These are phyloP conservation scores for Lachnellula subtilissima DNA, from an alignment of 2,329 filamentous ascomycete species.

Conservation along the genomic window DNA sequence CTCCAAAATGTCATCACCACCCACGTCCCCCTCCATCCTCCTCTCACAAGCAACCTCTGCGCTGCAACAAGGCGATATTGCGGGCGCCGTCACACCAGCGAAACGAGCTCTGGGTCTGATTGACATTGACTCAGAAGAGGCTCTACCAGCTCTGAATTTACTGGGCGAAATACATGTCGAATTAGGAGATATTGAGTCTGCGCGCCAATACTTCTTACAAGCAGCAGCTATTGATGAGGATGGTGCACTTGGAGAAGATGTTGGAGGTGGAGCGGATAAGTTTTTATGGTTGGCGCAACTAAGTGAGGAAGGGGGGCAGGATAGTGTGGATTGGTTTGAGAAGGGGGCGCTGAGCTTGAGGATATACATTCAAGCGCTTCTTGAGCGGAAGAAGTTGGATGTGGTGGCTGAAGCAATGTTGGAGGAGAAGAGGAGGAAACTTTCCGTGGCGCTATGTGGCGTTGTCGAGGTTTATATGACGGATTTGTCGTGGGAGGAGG, in stretches of 20 bases:
- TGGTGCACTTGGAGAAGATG: slow-evolving; percentile 62
- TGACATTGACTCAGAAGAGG: slow-evolving; percentile 22
- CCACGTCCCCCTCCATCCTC: slow-evolving; percentile 20
- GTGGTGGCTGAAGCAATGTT: slow-evolving; percentile 37
- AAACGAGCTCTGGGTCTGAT: slow-evolving; percentile 25
- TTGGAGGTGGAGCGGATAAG: slow-evolving; percentile 85
- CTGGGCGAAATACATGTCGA: slow-evolving; percentile 35
- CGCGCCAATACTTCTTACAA: slow-evolving; percentile 64
- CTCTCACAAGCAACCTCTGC: slow-evolving; percentile 26
- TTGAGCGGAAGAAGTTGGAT: slow-evolving; percentile 44
- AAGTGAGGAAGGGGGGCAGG: slow-evolving; percentile 62
- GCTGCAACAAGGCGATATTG: slow-evolving; percentile 31
- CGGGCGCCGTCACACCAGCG: slow-evolving; percentile 25
- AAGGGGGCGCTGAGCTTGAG: slow-evolving; percentile 69
- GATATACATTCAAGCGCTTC: slow-evolving; percentile 61
- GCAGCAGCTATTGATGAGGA: slow-evolving; percentile 74
- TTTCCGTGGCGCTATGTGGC: slow-evolving; percentile 88
- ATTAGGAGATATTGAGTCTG: slow-evolving; percentile 65
- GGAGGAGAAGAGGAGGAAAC: slow-evolving; percentile 71
- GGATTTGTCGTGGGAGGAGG: slow-evolving; percentile 86
- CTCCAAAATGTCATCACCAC: slow-evolving; percentile 22
- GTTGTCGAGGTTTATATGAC: slow-evolving; percentile 99
- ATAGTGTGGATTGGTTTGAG: slow-evolving; percentile 64
- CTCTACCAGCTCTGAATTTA: slow-evolving; percentile 31
- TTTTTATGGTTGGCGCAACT: slow-evolving; percentile 93